Percentiles rank a stretch among this genome's conserved stretches.
phyloP scores from a whole-genome alignment of 2,329 filamentous ascomycete genomes.

The Colletotrichum echinochloae region DNA sequence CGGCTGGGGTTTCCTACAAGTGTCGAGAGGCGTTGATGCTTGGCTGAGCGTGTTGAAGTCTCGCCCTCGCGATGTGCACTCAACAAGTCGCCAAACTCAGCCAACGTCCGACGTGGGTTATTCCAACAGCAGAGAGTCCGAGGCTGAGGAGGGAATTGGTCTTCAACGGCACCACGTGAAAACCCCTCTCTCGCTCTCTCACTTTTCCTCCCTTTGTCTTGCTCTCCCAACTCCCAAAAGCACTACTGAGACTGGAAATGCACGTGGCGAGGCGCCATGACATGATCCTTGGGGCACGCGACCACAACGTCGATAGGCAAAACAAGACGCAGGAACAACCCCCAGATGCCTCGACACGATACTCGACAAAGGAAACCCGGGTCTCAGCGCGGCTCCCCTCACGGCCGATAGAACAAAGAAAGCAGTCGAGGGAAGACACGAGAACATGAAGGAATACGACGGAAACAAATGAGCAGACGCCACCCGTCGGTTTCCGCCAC shows the following conservation, averaged over 20 bases:
- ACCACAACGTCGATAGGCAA: not conserved
- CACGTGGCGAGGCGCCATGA: no score
- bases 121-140: not conserved
- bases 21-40: not conserved
- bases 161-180: not conserved
- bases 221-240: no score
- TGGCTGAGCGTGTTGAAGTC: not conserved
- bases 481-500: not conserved
- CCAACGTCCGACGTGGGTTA: not conserved
- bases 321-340: not conserved
- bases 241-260: no score
- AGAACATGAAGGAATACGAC: not conserved
- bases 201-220: not conserved
- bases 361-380: conserved; percentile 8
- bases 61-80: not conserved
- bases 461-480: not conserved
- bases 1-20: no score
- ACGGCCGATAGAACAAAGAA: not conserved
- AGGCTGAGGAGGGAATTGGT: not conserved
- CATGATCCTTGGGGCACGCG: not conserved
- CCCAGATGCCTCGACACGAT: not conserved
- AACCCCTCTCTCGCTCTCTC: not conserved
- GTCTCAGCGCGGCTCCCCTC: not conserved
- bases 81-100: not conserved
- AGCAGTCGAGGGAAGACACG: not conserved